phyloP scores from a whole-genome alignment of 139 green algal genomes.

The Chlamydomonas asymmetrica region DNA sequence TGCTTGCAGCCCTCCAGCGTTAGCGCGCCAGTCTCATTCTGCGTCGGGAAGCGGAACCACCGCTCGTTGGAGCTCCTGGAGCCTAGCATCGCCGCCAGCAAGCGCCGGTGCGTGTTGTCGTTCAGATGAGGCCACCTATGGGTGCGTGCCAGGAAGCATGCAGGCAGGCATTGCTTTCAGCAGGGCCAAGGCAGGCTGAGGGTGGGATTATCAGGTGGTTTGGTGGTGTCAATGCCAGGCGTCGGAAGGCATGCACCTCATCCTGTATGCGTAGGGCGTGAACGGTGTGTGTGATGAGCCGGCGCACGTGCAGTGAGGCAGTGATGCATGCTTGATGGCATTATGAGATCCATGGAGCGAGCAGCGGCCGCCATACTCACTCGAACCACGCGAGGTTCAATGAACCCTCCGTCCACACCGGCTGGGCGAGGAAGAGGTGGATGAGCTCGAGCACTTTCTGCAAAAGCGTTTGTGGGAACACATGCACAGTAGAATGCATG shows the following conservation, averaged over 20 bases:
- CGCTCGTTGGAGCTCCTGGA: constrained; percentile 66
- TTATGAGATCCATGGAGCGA: too few species aligned
- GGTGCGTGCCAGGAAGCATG: constrained; percentile 27
- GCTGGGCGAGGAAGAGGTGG: constrained; percentile 70
- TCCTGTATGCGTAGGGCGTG: too few species aligned
- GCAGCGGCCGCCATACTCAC: constrained; percentile 46
- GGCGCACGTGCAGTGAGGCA: too few species aligned
- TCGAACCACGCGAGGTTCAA: constrained; percentile 71
- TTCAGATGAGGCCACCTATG: constrained; percentile 86
- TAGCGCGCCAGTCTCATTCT: constrained; percentile 84
- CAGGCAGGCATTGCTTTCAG: too few species aligned
- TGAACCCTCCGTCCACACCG: constrained; percentile 62
- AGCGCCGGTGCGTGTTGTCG: constrained; percentile 73
- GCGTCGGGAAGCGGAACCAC: constrained; percentile 79
- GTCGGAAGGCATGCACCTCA: too few species aligned
- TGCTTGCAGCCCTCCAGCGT: constrained; percentile 74
- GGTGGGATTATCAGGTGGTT: too few species aligned
- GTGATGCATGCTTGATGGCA: too few species aligned
- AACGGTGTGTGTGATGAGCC: too few species aligned
- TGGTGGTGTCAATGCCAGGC: too few species aligned
- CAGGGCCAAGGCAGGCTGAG: too few species aligned
- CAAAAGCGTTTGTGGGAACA: too few species aligned
- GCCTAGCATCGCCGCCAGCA: constrained; percentile 87
- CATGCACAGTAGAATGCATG: too few species aligned
- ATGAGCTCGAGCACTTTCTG: constrained; percentile 74